phyloP scores from a whole-genome alignment of 768 basidiomycete genomes.

The Agrocybe pediades region DNA sequence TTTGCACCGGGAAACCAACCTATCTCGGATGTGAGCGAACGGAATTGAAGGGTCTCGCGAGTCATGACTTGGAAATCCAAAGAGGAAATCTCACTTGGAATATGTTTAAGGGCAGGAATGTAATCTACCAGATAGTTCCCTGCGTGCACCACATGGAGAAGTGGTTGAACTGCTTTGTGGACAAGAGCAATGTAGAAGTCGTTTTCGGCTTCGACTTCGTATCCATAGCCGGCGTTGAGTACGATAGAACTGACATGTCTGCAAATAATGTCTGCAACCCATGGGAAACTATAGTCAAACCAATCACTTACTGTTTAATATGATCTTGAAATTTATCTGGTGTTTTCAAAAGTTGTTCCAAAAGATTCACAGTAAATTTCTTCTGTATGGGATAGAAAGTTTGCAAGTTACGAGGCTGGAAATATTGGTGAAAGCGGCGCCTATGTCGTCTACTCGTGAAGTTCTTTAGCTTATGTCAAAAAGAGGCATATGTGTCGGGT shows the following conservation, averaged over 20 bases:
- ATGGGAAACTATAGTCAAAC: not conserved
- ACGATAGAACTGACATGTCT: conserved; percentile 35
- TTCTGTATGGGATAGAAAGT: conserved; percentile 25
- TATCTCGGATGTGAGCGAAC: not conserved
- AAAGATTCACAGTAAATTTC: conserved; percentile 21
- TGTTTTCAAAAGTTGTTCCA: conserved; percentile 24
- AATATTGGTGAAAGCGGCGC: conserved; percentile 37
- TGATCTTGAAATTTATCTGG: conserved; percentile 31
- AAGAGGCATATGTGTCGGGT: not conserved
- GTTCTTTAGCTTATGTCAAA: not conserved
- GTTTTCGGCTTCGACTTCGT: conserved; percentile 31
- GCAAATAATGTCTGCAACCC: not conserved
- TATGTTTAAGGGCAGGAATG: conserved; percentile 30
- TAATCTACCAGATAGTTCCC: conserved; percentile 43
- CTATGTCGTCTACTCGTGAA: conserved; percentile 25
- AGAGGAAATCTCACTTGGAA: conserved; percentile 25
- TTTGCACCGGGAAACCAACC: conserved; percentile 42
- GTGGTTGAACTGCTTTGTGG: conserved; percentile 29
- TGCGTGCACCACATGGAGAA: conserved; percentile 32
- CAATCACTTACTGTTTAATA: conserved; percentile 26
- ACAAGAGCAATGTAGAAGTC: conserved; percentile 40
- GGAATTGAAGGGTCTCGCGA: too few species aligned
- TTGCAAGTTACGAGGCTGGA: conserved; percentile 31
- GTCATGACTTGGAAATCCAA: not conserved
- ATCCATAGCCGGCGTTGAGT: conserved; percentile 43